Percentiles rank a stretch among this genome's conserved stretches.
Conservation (phyloP, 352 stramenopile species). For the Phytophthora hybrid region DNA sequence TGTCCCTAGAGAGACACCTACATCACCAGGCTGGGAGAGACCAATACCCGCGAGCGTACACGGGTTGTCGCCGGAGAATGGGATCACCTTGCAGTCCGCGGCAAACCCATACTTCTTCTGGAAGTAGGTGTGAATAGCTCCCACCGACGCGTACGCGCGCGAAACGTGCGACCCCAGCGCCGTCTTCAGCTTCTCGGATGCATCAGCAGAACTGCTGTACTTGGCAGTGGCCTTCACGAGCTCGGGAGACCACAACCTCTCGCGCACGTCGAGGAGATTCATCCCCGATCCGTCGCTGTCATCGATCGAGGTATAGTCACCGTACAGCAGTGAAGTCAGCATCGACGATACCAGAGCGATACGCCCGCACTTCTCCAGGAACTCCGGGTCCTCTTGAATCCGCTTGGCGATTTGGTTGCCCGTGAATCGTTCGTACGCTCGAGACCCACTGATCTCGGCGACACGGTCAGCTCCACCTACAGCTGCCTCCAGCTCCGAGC, state of each 20-base stretch:
- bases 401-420: conserved; percentile 81
- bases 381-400: conserved; percentile 52
- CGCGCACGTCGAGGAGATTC: conserved; percentile 82
- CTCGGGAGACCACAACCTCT: conserved; percentile 62
- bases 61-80: conserved; percentile 88
- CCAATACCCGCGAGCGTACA: conserved; percentile 77
- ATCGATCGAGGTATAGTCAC: conserved; percentile 76
- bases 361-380: conserved; percentile 55
- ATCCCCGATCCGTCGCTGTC: conserved; percentile 85
- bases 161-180: conserved; percentile 53
- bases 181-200: conserved; percentile 30
- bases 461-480: conserved; percentile 67
- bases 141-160: conserved; percentile 53
- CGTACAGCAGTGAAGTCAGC: conserved; percentile 77
- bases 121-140: conserved; percentile 69
- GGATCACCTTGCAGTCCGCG: conserved; percentile 63
- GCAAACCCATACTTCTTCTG: conserved; percentile 71
- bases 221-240: conserved; percentile 51
- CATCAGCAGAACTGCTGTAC: conserved; percentile 32
- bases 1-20: conserved; percentile 71
- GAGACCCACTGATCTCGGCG: conserved; percentile 78
- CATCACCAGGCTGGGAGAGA: conserved; percentile 58
- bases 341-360: conserved; percentile 75
- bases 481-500: conserved; percentile 57
- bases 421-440: conserved; percentile 86